Percentiles rank a stretch among this genome's conserved stretches.
These are phyloP conservation scores for Umbellularia californica DNA, from an alignment of 164 flowering plant genomes.

Conservation along the genomic window DNA sequence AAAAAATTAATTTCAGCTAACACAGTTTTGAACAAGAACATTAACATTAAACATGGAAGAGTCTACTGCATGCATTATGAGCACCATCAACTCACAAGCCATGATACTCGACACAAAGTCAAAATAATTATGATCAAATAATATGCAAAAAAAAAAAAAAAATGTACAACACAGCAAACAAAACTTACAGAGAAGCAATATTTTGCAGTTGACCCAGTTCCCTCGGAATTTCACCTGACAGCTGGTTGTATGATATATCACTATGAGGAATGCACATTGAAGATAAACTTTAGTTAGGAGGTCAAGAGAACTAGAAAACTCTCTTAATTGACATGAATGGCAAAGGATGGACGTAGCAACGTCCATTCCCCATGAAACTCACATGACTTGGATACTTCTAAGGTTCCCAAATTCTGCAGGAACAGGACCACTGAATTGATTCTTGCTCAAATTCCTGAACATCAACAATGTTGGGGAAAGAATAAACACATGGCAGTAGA, in stretches of 20 bases:
- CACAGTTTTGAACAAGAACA: too few species aligned
- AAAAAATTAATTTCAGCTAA: too few species aligned
- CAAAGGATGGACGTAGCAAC: background rate
- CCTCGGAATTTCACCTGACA: conserved; percentile 63
- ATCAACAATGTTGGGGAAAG: background rate
- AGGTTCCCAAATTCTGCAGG: conserved; percentile 83
- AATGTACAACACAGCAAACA: too few species aligned
- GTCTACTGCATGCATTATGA: too few species aligned
- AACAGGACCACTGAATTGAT: conserved; percentile 52
- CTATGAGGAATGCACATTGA: conserved; percentile 21
- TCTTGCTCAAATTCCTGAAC: conserved; percentile 58
- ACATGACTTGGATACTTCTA: conserved; percentile 71
- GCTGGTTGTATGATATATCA: conserved; percentile 71
- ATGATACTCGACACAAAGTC: too few species aligned
- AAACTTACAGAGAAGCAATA: conserved; percentile 56
- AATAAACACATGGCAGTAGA: background rate
- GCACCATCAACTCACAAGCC: too few species aligned
- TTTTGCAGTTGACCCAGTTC: conserved; percentile 84
- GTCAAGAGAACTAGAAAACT: background rate
- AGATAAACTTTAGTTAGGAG: background rate
- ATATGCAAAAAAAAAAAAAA: too few species aligned
- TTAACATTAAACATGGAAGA: too few species aligned
- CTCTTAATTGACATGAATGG: background rate
- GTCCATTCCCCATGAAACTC: conserved; percentile 16
- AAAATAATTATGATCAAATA: too few species aligned